Base-by-base conservation (phyloP, 2,329 filamentous ascomycete species). In the Calonectria hawksworthii region DNA sequence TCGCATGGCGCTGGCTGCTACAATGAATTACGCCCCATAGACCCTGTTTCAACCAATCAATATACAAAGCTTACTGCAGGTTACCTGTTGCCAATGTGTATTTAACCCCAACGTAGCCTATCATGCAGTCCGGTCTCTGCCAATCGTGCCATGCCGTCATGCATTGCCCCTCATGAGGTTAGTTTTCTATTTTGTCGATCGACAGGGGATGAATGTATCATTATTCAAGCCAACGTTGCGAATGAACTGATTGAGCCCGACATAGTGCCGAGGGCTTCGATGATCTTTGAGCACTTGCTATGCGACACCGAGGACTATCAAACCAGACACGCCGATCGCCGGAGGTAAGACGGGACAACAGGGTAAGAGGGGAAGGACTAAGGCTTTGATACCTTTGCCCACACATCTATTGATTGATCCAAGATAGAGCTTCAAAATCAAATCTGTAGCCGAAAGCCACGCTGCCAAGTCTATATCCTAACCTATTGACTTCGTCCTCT, bases 401-500 rank as follows among this genome's bases (percentile, higher is more conserved):
- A 51, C n/a, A 59, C 41, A 70, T 80, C 74, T 81, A 75, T 74
- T 74, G 47, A 59, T 63, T 64, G 54, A 56, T 63, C 38, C 30
- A 75, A 66, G 69, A 67, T 71, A 52, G 56, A 72, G 52, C 44
- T 38, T 54, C 66, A 70, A 64, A 52, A 73, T 14, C 16, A 44
- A 74, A 26, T 61, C 56, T 47, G 36, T 38, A 70, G 61, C 32
- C 54, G 52, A 65, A 70, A 79, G 56, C 70, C 30, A 74, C 32
- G 51, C 56, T 70, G 63, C 76, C 73, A 68, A 75, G 70, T 80
- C 79, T 79, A 77, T 77, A 80, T 76, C 71, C 61, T 72, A 79
- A 75, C 71, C 61, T 70, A 66, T 59, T 75, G 68, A 75, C 73
- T 73, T 78, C 59, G 50, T 77, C 79, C 78, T 77, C 69, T 68